Evolutionary conservation across 371 early-diverging fungal genomes (phyloP).

Genomic region (Capillidium rhysosporum): DNA sequence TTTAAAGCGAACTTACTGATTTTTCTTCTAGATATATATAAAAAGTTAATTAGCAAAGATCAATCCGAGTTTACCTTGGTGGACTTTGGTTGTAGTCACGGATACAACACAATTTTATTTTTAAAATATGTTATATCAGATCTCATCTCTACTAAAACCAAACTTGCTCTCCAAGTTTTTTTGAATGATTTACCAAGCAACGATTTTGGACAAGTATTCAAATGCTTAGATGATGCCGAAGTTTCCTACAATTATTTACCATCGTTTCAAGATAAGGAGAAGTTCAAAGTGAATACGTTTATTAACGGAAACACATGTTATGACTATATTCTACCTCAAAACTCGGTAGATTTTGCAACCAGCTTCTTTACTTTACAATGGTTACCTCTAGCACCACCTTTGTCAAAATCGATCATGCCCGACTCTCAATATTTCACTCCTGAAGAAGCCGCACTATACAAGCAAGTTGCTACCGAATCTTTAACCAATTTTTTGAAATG

Average conservation of each 20-base stretch:
- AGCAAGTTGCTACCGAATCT: conserved; percentile 23
- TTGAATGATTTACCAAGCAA: neutral
- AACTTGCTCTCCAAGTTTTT: neutral
- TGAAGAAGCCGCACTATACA: conserved; percentile 9
- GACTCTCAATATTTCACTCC: neutral
- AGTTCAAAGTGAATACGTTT: neutral
- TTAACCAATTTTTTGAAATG: conserved; percentile 31
- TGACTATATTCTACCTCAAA: neutral
- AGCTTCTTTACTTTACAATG: neutral
- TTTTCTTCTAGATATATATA: too few relatives aligned
- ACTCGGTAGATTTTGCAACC: neutral
- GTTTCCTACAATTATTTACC: neutral
- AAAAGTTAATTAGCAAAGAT: neutral
- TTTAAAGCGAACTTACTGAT: neutral
- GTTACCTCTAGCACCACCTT: neutral
- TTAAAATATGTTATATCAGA: too few relatives aligned
- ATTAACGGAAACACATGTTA: neutral
- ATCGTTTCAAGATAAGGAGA: neutral
- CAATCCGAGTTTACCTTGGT: neutral
- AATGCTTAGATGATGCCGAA: neutral
- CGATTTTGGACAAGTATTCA: conserved; percentile 3
- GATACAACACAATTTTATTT: neutral
- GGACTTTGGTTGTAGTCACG: conserved; percentile 4
- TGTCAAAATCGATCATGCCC: neutral
- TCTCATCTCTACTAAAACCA: neutral